Conservation (phyloP, 495 filamentous ascomycete genomes). For the Annulohypoxylon maeteangense region DNA sequence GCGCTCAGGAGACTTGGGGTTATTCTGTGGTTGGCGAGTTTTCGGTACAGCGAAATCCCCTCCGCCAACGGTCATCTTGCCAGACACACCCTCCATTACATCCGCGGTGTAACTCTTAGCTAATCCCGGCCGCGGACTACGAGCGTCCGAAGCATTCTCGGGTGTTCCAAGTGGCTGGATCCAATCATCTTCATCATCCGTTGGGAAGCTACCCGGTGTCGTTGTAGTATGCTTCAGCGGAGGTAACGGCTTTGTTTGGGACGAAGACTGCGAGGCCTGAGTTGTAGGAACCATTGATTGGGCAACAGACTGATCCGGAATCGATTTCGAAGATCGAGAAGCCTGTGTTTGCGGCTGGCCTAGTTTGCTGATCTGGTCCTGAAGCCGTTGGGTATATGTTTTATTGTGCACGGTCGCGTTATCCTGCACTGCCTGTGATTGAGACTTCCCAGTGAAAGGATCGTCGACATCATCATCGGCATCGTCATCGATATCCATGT, state of each 20-base stretch:
- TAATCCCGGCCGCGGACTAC: conserved; percentile 59
- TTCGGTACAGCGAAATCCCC: conserved; percentile 56
- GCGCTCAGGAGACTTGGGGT: conserved; percentile 52
- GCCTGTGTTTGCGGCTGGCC: conserved; percentile 75
- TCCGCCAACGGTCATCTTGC: conserved; percentile 54
- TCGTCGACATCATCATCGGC: conserved; percentile 64
- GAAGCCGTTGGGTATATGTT: conserved; percentile 87
- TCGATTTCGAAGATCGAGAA: conserved; percentile 75
- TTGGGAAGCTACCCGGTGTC: conserved; percentile 65
- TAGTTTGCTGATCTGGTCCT: conserved; percentile 93
- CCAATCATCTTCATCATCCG: conserved; percentile 85
- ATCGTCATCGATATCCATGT: conserved; percentile 65
- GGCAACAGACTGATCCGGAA: conserved; percentile 60
- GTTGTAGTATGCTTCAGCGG: conserved; percentile 49
- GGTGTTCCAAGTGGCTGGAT: conserved; percentile 69
- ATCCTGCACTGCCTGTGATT: conserved; percentile 48
- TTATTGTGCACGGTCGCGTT: conserved; percentile 72
- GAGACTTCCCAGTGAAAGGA: conserved; percentile 48
- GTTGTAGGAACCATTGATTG: conserved; percentile 44
- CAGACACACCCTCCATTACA: conserved; percentile 66
- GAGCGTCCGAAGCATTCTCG: conserved; percentile 46
- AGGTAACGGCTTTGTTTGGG: conserved; percentile 45
- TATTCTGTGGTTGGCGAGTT: conserved; percentile 44
- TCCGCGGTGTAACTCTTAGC: conserved; percentile 68
- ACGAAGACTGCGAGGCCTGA: conserved; percentile 65